These are phyloP conservation scores for Diaporthe vaccinii DNA, from an alignment of 2,329 filamentous ascomycete species.

Conservation along the genomic window DNA sequence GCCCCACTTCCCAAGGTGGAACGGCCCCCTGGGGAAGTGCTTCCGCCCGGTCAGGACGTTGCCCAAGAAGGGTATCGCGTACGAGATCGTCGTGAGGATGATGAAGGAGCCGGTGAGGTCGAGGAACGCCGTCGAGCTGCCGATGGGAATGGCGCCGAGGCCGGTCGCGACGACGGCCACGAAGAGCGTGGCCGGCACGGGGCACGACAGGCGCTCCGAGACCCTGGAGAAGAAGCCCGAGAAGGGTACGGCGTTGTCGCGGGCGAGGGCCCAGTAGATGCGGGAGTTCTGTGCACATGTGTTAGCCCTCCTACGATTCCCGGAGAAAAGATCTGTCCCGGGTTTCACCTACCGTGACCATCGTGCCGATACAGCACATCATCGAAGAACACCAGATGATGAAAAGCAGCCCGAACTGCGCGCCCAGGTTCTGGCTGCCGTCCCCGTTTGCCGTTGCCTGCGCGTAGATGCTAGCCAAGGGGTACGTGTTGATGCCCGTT, in stretches of 20 bases:
- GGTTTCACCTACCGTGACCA: slow-evolving; percentile 59
- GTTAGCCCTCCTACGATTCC: not conserved
- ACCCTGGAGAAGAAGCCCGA: slow-evolving; percentile 65
- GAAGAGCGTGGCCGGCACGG: slow-evolving; percentile 70
- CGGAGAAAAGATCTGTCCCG: not conserved
- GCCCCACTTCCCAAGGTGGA: slow-evolving; percentile 66
- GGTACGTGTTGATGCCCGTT: slow-evolving; percentile 65
- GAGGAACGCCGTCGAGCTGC: slow-evolving; percentile 67
- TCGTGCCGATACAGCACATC: slow-evolving; percentile 63
- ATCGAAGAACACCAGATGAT: slow-evolving; percentile 66
- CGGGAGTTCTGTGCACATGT: slow-evolving; percentile 43
- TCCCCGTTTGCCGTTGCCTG: slow-evolving; percentile 63
- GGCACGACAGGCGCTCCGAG: slow-evolving; percentile 67
- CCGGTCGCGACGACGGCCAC: slow-evolving; percentile 64
- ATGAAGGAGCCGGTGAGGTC: slow-evolving; percentile 71
- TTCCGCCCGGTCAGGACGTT: slow-evolving; percentile 66
- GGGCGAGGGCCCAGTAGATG: slow-evolving; percentile 67
- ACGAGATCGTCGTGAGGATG: slow-evolving; percentile 68
- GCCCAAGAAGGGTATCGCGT: slow-evolving; percentile 62
- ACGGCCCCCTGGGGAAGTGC: slow-evolving; percentile 65
- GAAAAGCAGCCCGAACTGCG: slow-evolving; percentile 69
- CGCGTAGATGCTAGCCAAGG: slow-evolving; percentile 73
- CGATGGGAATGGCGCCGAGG: slow-evolving; percentile 69
- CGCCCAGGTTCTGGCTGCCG: slow-evolving; percentile 62
- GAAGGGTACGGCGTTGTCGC: slow-evolving; percentile 73